Base-by-base conservation (phyloP, 805 yeast species). In the Lipomyces yamadae region DNA sequence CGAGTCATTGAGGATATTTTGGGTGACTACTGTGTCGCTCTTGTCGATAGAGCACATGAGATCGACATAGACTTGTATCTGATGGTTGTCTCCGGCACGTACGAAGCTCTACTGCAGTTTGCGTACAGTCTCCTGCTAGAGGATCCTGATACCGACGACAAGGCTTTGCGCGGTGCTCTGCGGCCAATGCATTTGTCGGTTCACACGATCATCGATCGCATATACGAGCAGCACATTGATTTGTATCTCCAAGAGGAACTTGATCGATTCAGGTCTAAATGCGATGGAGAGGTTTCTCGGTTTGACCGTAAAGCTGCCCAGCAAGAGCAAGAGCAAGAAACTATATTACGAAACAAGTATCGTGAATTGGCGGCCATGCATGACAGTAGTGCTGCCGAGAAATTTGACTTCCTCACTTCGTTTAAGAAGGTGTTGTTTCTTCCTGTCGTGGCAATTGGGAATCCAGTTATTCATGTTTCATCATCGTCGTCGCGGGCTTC, bases 391-490 rank as follows among this genome's bases (percentile, higher is more conserved):
- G 72, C 71, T 33, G 76, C 74, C 37, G 84, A 86, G 11, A 85
- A 85, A 67, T 78, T 76, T 58, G 87, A 84, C 68, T 85, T 85
- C 66, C 75, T 85, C 64, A 75, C 83, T 2, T 82, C 84, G 60
- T 86, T 85, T 74, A 82, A 79, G 66, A 83, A 82, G 63, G 86
- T 83, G 0, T 78, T 84, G 15, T 58, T 76, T 64, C 74, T 76
- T 72, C 81, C 81, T 11, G 77, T 77, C 13, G 69, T 72, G 8
- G 71, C 71, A 15, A 67, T 72, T 24, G 61, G 70, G 6, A 34
- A 34, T 5, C 58, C 63, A 29, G 62, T 61, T 18, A 48, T 56
- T 15, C 56, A 58, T 4, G 24, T 42, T 8, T 50, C 61, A 8
- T 34, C 66, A 8, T 8, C 42, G 29, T 66, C 70, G 10, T 63